Base-by-base conservation (phyloP, 495 filamentous ascomycete species). In the Chaetomium fimeti region DNA sequence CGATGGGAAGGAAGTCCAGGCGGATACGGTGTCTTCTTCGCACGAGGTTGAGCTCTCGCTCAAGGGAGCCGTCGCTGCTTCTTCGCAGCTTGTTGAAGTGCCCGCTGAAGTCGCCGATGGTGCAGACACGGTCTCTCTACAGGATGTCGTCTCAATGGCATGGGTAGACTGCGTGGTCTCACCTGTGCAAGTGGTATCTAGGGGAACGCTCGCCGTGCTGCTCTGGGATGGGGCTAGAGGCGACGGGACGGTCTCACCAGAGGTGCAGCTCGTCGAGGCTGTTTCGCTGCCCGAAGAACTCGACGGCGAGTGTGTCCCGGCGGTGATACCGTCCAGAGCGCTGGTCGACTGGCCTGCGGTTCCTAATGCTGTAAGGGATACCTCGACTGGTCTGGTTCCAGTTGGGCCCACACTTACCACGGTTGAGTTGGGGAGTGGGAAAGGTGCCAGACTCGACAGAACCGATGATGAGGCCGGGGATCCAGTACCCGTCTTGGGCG, bases 81-180 rank as follows among this genome's bases (percentile, higher is more conserved):
- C 42, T 13, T 9, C n/a, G 57, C 57, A 49, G 40, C 25, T 24
- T n/a, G 22, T 32, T n/a, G 57, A 36, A 1, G 54, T 20, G 6
- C 38, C n/a, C 15, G 51, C 20, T 1, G 45, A 24, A 5, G 64
- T 67, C 32, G 54, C 15, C 12, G 68, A 62, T 8, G 45, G 45
- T 9, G n/a, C 20, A 8, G 45, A 49, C 12, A 65, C 66, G 2
- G 70, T 70, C 54, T 68, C 66, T 42, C 65, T 68, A 54, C 68
- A 65, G 12, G 68, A 47, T 15, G 66, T 68, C 18, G 69, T 55
- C 60, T 56, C 11, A 63, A 61, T 15, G 28, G 16, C 38, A 5
- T 57, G 55, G 5, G 42, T 67, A 36, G 58, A 24, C 11, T 24
- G 43, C 12, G 24, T 2, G 7, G 47, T 42, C 20, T 42, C 47